Evolutionary conservation across 495 filamentous ascomycete genomes (phyloP).

Genomic region (Trichoderma gamsii): DNA sequence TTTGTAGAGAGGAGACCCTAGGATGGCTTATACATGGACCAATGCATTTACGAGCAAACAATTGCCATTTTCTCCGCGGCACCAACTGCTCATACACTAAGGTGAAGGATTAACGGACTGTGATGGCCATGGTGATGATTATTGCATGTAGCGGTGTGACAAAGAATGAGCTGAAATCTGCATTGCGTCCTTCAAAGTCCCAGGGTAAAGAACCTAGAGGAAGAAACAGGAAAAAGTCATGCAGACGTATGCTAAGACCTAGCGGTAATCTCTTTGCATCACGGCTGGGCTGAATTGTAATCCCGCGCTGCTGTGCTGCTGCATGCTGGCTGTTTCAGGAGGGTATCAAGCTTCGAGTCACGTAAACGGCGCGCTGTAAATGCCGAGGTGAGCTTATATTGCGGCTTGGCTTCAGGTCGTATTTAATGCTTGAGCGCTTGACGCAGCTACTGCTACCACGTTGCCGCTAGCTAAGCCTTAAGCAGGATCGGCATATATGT

Average conservation of each 20-base stretch:
- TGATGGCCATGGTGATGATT: too few relatives aligned
- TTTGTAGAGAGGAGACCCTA: background rate
- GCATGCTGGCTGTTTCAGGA: background rate
- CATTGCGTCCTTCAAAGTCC: too few relatives aligned
- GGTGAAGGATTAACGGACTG: background rate
- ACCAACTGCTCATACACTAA: background rate
- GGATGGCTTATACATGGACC: background rate
- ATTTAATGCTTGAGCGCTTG: background rate
- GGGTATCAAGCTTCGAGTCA: background rate
- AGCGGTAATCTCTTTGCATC: background rate
- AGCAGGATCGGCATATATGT: background rate
- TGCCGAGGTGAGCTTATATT: background rate
- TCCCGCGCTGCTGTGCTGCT: background rate
- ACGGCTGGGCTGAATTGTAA: background rate
- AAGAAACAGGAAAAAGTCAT: too few relatives aligned
- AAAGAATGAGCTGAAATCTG: too few relatives aligned
- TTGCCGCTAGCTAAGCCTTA: conserved; percentile 4
- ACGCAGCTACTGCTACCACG: background rate
- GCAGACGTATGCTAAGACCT: background rate
- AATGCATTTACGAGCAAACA: background rate
- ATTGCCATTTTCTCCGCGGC: background rate
- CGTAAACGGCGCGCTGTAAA: background rate
- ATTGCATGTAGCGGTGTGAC: too few relatives aligned
- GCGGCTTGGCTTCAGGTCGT: background rate
- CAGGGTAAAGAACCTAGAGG: too few relatives aligned